Conservation (phyloP, 2,329 filamentous ascomycete species). For the Zasmidium cellare region DNA sequence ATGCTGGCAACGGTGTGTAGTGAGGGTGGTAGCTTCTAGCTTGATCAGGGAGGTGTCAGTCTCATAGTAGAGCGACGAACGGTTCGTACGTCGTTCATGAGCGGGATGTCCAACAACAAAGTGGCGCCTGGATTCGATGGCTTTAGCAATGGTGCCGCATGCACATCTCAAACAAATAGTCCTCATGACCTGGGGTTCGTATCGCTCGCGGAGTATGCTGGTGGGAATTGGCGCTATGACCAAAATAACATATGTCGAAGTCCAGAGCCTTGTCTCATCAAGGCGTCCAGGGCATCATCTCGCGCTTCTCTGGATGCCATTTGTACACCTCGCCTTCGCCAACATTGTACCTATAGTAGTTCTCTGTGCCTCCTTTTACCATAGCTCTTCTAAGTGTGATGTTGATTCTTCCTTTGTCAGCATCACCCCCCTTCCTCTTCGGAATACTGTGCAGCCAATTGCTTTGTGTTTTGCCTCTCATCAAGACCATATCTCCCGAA, state of each 20-base stretch:
- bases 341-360: constrained; percentile 84
- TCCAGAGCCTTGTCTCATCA: neutral
- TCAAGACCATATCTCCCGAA: constrained; percentile 76
- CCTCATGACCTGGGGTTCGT: too few relatives aligned
- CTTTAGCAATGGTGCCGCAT: too few relatives aligned
- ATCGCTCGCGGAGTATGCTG: too few relatives aligned
- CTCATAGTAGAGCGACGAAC: too few relatives aligned
- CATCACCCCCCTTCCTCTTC: constrained; percentile 66
- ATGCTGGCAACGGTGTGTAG: neutral
- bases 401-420: constrained; percentile 65
- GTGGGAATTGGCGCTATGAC: too few relatives aligned
- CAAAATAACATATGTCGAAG: too few relatives aligned
- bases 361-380: constrained; percentile 71
- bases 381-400: constrained; percentile 76
- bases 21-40: neutral
- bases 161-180: too few relatives aligned
- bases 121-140: too few relatives aligned
- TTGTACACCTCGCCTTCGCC: constrained; percentile 66
- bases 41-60: neutral
- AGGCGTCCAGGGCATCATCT: constrained; percentile 47
- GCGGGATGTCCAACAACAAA: neutral
- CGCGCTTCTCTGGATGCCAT: constrained; percentile 61
- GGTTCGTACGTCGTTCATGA: neutral
- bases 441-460: constrained; percentile 79
- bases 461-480: constrained; percentile 72